Evolutionary conservation across 257 asterid species (phyloP).

Genomic region (Fraxinus excelsior): DNA sequence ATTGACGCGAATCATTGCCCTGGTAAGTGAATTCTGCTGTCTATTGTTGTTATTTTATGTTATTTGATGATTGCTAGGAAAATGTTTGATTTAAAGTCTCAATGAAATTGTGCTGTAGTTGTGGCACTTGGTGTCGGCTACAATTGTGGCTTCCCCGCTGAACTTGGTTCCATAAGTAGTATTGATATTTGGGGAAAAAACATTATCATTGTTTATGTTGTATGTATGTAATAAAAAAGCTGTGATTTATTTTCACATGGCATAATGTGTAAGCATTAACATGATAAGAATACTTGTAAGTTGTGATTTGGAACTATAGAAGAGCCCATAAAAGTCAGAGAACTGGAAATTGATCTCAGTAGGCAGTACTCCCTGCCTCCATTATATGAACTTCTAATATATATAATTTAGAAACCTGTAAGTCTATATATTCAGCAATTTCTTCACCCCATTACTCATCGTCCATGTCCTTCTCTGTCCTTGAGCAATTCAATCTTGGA

Average conservation of each 20-base stretch:
- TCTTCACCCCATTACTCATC: background rate
- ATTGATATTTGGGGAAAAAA: background rate
- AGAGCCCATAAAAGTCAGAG: background rate
- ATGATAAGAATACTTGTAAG: background rate
- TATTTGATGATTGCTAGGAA: constrained; percentile 1
- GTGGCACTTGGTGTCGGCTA: background rate
- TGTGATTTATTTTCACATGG: background rate
- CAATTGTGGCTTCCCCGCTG: background rate
- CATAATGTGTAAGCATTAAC: background rate
- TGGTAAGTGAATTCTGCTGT: constrained; percentile 32
- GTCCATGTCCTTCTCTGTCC: background rate
- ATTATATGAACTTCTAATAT: background rate
- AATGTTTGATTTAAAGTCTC: constrained; percentile 41
- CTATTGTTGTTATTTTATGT: background rate
- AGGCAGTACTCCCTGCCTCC: background rate
- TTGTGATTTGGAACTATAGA: background rate
- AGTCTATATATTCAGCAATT: background rate
- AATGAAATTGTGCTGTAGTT: constrained; percentile 15
- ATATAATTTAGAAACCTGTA: background rate
- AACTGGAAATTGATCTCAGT: background rate
- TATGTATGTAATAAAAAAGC: too few relatives aligned
- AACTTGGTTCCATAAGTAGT: background rate
- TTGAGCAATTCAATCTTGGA: background rate
- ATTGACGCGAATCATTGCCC: constrained; percentile 87
- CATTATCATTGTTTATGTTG: background rate